Conservation (phyloP, 1,139 yeast genomes). For the Entelexis sorbosivorans region DNA sequence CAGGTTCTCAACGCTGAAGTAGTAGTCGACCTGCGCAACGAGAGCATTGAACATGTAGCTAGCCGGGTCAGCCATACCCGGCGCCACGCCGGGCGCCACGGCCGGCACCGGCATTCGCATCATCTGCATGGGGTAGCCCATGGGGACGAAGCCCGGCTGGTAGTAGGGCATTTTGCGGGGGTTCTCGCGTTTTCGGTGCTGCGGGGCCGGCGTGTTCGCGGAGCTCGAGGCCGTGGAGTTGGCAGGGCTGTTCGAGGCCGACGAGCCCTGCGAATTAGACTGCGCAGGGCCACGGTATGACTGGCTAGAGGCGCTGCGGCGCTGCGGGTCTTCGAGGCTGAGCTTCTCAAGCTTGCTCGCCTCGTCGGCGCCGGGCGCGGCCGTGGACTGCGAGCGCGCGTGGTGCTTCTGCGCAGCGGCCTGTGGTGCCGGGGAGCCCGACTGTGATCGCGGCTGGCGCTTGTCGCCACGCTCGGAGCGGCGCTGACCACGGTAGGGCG, state of each 20-base stretch:
- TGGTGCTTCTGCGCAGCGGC: conserved; percentile 8
- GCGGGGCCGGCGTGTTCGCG: conserved; percentile 4
- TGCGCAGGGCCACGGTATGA: neutral
- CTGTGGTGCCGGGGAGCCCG: conserved; percentile 5
- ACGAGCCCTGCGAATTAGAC: conserved; percentile 3
- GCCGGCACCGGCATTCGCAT: conserved; percentile 11
- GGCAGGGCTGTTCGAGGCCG: conserved; percentile 2
- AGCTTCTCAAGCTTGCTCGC: conserved; percentile 6
- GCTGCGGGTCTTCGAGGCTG: conserved; percentile 2
- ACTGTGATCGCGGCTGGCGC: conserved; percentile 11
- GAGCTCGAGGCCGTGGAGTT: conserved; percentile 1
- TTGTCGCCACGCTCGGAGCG: conserved; percentile 46
- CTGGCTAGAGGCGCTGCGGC: neutral
- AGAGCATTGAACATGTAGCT: conserved; percentile 26
- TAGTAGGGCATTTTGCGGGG: conserved; percentile 10
- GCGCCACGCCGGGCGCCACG: conserved; percentile 6
- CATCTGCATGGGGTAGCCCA: conserved; percentile 11
- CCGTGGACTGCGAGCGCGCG: conserved; percentile 14
- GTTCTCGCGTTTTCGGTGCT: conserved; percentile 7
- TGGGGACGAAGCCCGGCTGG: conserved; percentile 10
- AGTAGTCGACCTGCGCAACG: conserved; percentile 64
- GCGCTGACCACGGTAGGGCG: conserved; percentile 24
- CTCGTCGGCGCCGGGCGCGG: conserved; percentile 1
- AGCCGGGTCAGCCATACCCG: conserved; percentile 3
- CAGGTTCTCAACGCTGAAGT: conserved; percentile 78